Conservation (phyloP, 306 rosid species). For the Pueraria montana region DNA sequence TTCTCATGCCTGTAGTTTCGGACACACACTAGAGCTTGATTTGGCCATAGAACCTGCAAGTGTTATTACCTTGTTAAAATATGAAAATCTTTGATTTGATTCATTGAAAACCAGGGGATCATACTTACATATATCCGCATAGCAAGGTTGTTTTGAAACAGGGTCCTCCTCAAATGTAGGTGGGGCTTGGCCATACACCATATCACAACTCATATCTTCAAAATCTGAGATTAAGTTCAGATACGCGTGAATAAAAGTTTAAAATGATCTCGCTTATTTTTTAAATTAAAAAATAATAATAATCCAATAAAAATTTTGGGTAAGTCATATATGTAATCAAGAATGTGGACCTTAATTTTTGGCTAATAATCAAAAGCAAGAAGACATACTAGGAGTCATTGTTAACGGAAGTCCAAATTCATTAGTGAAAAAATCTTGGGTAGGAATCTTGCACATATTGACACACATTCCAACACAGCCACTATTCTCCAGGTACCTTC, state of each 20-base stretch:
- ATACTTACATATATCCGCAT: constrained; percentile 75
- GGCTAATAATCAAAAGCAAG: not conserved
- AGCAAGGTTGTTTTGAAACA: constrained; percentile 87
- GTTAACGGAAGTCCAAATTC: constrained; percentile 98
- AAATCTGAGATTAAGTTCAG: constrained; percentile 67
- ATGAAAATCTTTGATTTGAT: constrained; percentile 14
- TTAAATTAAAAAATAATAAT: not conserved
- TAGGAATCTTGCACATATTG: constrained; percentile 98
- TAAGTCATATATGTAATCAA: not conserved
- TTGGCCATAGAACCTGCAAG: constrained; percentile 80
- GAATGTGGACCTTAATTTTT: not conserved
- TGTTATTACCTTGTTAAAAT: constrained; percentile 36
- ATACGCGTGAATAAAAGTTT: constrained; percentile 15
- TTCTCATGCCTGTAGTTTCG: constrained; percentile 74
- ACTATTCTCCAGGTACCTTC: constrained; percentile 93
- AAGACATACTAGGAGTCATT: constrained; percentile 87
- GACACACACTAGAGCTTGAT: constrained; percentile 68
- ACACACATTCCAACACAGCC: constrained; percentile 98
- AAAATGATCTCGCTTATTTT: not conserved
- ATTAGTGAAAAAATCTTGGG: constrained; percentile 96
- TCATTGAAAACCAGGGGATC: not conserved
- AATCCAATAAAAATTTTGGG: not conserved
- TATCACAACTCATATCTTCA: constrained; percentile 98
- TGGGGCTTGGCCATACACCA: constrained; percentile 94
- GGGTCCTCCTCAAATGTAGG: constrained; percentile 90